A percentile compares a stretch with the other conserved stretches of the same genome.
Evolutionary conservation across 2,329 filamentous ascomycete species (phyloP).

Genomic region (Ascochyta rabiei): DNA sequence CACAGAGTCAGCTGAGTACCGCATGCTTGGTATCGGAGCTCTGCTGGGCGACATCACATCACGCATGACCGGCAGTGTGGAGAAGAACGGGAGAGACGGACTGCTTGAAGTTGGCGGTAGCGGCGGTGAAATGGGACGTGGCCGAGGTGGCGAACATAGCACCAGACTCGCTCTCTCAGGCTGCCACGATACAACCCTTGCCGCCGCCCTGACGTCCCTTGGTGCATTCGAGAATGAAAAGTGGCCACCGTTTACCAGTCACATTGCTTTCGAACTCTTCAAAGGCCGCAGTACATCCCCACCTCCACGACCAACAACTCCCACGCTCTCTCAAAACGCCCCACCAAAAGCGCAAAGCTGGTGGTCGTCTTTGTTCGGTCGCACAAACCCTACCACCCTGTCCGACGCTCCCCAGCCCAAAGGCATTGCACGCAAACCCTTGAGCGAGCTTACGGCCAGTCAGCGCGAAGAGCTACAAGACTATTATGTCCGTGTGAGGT

Average conservation of each 20-base stretch:
- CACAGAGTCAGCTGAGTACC: conserved; percentile 82
- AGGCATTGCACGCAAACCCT: conserved; percentile 66
- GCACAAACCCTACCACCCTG: conserved; percentile 19
- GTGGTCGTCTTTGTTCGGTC: conserved; percentile 48
- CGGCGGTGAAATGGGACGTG: conserved; percentile 42
- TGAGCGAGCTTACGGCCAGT: conserved; percentile 59
- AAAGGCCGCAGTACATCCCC: conserved; percentile 52
- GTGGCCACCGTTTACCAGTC: conserved; percentile 95
- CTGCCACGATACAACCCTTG: conserved; percentile 93
- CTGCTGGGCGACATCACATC: conserved; percentile 81
- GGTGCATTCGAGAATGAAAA: conserved; percentile 74
- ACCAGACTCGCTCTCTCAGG: conserved; percentile 81
- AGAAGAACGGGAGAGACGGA: conserved; percentile 45
- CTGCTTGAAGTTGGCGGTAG: conserved; percentile 49
- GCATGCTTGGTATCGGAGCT: conserved; percentile 83
- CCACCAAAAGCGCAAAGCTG: conserved; percentile 34
- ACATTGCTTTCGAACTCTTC: conserved; percentile 91
- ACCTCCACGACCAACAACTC: conserved; percentile 4
- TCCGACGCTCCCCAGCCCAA: conserved; percentile 18
- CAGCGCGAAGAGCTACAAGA: conserved; percentile 69
- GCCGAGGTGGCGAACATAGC: conserved; percentile 56
- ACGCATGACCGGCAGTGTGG: conserved; percentile 51
- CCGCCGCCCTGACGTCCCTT: conserved; percentile 75
- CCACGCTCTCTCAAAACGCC: conserved; percentile 8
- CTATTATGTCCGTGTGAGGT: conserved; percentile 88